Evolutionary conservation across 1,284 basidiomycete genomes (phyloP).

Genomic region (Sporisorium exsertum): DNA sequence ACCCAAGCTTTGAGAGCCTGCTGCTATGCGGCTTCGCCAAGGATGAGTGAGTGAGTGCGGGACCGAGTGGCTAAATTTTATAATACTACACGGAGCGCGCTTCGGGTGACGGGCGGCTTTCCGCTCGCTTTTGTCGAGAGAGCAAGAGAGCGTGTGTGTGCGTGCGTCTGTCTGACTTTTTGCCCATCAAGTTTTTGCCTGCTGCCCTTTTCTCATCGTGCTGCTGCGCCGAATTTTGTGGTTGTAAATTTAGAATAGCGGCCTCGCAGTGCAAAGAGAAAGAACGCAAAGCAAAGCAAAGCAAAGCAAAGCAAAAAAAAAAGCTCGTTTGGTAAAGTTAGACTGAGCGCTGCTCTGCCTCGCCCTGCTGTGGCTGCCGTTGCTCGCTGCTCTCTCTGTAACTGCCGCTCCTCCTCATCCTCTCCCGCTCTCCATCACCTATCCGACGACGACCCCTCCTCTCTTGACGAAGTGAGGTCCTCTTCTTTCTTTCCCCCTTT

Average conservation of each 20-base stretch:
- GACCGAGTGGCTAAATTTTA: constrained; percentile 4
- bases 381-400: not conserved
- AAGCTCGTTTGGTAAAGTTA: not conserved
- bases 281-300: no score
- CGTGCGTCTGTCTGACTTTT: not conserved
- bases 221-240: not conserved
- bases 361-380: constrained; percentile 8
- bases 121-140: not conserved
- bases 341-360: not conserved
- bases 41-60: not conserved
- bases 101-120: not conserved
- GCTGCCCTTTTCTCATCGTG: not conserved
- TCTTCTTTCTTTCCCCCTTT: constrained; percentile 21
- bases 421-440: constrained; percentile 15
- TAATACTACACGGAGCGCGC: not conserved
- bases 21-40: not conserved
- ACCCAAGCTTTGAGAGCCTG: not conserved
- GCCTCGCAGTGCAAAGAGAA: not conserved
- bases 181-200: not conserved
- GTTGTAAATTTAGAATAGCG: not conserved
- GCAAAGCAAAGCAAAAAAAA: not conserved
- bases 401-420: not conserved
- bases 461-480: constrained; percentile 34
- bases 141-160: constrained; percentile 1
- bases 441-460: constrained; percentile 34